A percentile compares a stretch with the other conserved stretches of the same genome.
phyloP scores from a whole-genome alignment of 306 rosid genomes.

The Phaseolus lunatus region DNA sequence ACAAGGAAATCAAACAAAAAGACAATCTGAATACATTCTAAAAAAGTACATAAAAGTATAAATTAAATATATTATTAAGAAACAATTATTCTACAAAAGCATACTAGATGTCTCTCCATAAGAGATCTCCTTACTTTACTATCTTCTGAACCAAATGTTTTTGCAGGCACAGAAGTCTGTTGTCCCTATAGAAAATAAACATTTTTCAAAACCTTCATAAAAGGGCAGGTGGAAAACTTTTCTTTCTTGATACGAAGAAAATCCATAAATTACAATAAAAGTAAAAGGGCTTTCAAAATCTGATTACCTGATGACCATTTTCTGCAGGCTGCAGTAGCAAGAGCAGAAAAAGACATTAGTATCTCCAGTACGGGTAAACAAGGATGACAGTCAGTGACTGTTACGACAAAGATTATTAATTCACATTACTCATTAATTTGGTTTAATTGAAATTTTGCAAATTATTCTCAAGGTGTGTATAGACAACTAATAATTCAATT shows the following conservation, averaged over 20 bases:
- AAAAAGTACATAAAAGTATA: slow-evolving; percentile 34
- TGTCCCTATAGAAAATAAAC: slow-evolving; percentile 52
- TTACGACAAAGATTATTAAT: slow-evolving; percentile 6
- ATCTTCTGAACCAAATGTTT: slow-evolving; percentile 66
- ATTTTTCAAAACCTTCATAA: slow-evolving; percentile 41
- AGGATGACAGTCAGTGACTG: slow-evolving; percentile 22
- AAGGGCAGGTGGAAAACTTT: neutral
- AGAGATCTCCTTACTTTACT: slow-evolving; percentile 64
- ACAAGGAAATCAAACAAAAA: slow-evolving; percentile 40
- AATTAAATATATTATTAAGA: slow-evolving; percentile 24
- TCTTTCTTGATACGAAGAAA: neutral
- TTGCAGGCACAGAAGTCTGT: slow-evolving; percentile 47
- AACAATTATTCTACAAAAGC: slow-evolving; percentile 39
- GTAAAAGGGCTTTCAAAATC: slow-evolving; percentile 16
- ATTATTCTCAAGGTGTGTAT: slow-evolving; percentile 27
- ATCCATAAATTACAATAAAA: slow-evolving; percentile 40
- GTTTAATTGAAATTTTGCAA: slow-evolving; percentile 25
- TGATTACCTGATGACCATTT: slow-evolving; percentile 80
- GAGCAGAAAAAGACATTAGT: slow-evolving; percentile 48
- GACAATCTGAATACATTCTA: slow-evolving; percentile 15
- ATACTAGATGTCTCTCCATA: slow-evolving; percentile 80
- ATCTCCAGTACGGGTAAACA: slow-evolving; percentile 35
- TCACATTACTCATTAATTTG: slow-evolving; percentile 32
- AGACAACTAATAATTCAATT: slow-evolving; percentile 28
- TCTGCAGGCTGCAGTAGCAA: slow-evolving; percentile 61